Conservation (phyloP, 2,329 filamentous ascomycete species). For the Trichoderma asperellum region DNA sequence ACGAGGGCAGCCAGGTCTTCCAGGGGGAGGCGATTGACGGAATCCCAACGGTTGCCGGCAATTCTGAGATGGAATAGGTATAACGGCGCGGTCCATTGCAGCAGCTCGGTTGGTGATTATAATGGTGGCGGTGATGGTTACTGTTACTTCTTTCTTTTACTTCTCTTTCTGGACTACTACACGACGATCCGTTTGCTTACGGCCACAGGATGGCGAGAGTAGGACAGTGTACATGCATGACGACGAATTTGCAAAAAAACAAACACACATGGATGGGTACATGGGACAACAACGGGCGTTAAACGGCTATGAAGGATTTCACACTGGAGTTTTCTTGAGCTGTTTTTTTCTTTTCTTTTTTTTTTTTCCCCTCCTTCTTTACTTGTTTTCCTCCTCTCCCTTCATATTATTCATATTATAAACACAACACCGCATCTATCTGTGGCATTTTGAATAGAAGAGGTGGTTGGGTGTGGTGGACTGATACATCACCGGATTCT, state of each 20-base stretch:
- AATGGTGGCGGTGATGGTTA: not conserved
- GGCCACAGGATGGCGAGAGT: not conserved
- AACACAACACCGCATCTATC: not conserved
- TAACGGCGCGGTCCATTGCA: not conserved
- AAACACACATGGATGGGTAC: constrained; percentile 33
- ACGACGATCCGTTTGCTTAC: not conserved
- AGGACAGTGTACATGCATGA: constrained; percentile 19
- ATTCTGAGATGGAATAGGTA: constrained; percentile 49
- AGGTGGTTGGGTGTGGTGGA: not conserved
- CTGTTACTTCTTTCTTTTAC: not conserved
- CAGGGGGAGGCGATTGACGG: constrained; percentile 60
- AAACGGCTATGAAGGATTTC: constrained; percentile 44
- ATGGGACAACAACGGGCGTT: constrained; percentile 37
- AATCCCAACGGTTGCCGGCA: constrained; percentile 48
- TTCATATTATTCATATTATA: not conserved
- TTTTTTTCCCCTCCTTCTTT: not conserved
- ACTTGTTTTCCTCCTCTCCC: not conserved
- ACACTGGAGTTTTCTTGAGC: constrained; percentile 40
- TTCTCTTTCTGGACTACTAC: not conserved
- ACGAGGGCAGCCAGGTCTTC: constrained; percentile 59
- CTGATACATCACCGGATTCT: not conserved
- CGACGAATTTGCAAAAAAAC: constrained; percentile 18
- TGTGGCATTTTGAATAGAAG: not conserved
- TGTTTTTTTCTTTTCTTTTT: constrained; percentile 31
- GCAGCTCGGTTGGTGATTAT: not conserved